These are phyloP conservation scores for Suhomyces canberraensis DNA, from an alignment of 805 yeast genomes.

Conservation along the genomic window DNA sequence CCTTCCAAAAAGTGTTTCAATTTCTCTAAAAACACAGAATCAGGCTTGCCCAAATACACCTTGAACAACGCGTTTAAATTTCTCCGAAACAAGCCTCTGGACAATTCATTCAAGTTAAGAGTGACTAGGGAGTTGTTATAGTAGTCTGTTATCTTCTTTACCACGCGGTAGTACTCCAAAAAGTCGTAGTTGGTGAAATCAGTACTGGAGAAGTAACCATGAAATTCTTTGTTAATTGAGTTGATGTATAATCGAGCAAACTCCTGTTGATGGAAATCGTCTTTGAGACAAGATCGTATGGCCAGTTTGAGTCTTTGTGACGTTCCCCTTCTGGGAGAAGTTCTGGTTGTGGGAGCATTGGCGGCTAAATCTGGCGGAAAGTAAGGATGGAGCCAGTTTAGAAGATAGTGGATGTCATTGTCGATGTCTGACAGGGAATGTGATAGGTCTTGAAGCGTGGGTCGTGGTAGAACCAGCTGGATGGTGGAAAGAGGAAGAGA, in stretches of 20 bases:
- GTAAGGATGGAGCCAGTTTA: slow-evolving; percentile 32
- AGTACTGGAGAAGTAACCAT: slow-evolving; percentile 8
- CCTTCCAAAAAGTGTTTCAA: slow-evolving; percentile 7
- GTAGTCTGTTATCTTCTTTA: slow-evolving; percentile 19
- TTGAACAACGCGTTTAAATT: slow-evolving; percentile 30
- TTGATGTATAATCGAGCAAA: slow-evolving; percentile 32
- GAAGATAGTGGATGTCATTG: slow-evolving; percentile 31
- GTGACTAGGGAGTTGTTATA: slow-evolving; percentile 21
- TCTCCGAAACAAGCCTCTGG: slow-evolving; percentile 22
- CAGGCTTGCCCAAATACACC: slow-evolving; percentile 2
- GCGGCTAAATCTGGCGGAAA: slow-evolving; percentile 14
- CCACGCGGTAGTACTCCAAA: slow-evolving; percentile 12
- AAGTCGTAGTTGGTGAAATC: slow-evolving; percentile 8
- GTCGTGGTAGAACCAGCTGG: slow-evolving; percentile 7
- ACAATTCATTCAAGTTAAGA: slow-evolving; percentile 19
- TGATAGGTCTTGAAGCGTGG: slow-evolving; percentile 9
- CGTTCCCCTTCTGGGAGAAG: slow-evolving; percentile 27
- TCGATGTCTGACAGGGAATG: slow-evolving; percentile 22
- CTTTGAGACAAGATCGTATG: slow-evolving; percentile 34
- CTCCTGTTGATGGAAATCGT: slow-evolving; percentile 28
- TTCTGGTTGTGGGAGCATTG: neutral
- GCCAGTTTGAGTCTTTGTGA: slow-evolving; percentile 36
- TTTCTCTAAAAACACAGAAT: slow-evolving; percentile 2
- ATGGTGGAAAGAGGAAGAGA: neutral
- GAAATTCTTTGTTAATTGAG: slow-evolving; percentile 25